Evolutionary conservation across 306 rosid species (phyloP).

Genomic region (Chamaecrista fasciculata): DNA sequence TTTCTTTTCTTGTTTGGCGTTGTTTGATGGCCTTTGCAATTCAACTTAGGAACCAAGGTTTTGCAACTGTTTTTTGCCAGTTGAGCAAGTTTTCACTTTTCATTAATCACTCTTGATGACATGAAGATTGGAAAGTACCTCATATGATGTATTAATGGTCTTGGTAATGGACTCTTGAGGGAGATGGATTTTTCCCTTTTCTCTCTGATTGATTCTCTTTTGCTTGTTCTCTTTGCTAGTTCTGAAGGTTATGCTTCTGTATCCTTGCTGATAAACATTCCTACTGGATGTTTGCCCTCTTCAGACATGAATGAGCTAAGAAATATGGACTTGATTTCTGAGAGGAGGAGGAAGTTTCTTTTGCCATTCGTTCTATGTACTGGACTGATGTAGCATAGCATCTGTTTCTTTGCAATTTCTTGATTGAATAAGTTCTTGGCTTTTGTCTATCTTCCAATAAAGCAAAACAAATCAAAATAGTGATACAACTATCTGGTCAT

Average conservation of each 20-base stretch:
- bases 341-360: not conserved
- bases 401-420: not conserved
- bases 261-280: too few relatives aligned
- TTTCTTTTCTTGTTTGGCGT: not conserved
- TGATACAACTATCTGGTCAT: too few relatives aligned
- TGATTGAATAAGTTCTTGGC: not conserved
- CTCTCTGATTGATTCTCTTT: too few relatives aligned
- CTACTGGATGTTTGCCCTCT: too few relatives aligned
- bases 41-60: too few relatives aligned
- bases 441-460: not conserved
- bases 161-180: not conserved
- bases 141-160: not conserved
- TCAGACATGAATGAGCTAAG: not conserved
- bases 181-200: not conserved
- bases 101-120: not conserved
- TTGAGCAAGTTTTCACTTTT: too few relatives aligned
- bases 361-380: not conserved
- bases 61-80: too few relatives aligned
- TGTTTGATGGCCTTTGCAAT: not conserved
- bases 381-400: not conserved
- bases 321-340: not conserved
- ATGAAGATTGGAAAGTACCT: not conserved
- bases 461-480: not conserved
- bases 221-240: too few relatives aligned
- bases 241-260: too few relatives aligned